Evolutionary conservation across 208 protist genomes (phyloP), one percentile per base, ranked within the genome.

Genomic region (Crithidia mellificae): DNA sequence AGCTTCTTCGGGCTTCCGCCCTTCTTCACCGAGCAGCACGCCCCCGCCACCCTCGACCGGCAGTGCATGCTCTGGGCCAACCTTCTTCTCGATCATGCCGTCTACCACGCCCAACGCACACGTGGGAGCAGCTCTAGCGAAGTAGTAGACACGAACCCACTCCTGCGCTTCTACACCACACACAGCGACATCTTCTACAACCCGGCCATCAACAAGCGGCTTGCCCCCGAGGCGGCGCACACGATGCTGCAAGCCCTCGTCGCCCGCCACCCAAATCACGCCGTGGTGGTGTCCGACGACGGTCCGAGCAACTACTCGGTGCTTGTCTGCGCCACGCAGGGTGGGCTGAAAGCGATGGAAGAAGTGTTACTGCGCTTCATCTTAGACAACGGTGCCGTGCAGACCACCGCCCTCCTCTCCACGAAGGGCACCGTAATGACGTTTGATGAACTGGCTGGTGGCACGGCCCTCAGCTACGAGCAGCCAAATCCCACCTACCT

Each of bases 391-490:
- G 88, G 91, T 6, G 77, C 81, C 20, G 91, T 88, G 20, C 91
- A 88, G 30, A 96, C 91, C 7, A 83, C 75, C 11, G 84, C 87
- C 22, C 78, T 87, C 79, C 71, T 96, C 1, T 71, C 85, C 14
- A 87, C 82, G 52, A 92, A 85, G 17, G 91, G 91, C 17, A 84
- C 84, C 30, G 85, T 96, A 30, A 92, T 96, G 86, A 96, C 91
- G 8, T 96, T 96, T 63, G 86, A 96, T 66, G 87, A 96, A 44
- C 73, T 96, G 29, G 86, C 78, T 0, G 65, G 82, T 44, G 65
- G 68, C 12, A 67, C 39, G 65, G 76, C 36, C 71, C 80, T 53
- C 59, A 67, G 38, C 50, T 88, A 52, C 64, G 54, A 57, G n/a
- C 73, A 73, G 61, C 0, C 44, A 11, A 63, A n/a, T 0, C 43